phyloP scores from a whole-genome alignment of 1,139 yeast species.

The Suhomyces chickasaworum region DNA sequence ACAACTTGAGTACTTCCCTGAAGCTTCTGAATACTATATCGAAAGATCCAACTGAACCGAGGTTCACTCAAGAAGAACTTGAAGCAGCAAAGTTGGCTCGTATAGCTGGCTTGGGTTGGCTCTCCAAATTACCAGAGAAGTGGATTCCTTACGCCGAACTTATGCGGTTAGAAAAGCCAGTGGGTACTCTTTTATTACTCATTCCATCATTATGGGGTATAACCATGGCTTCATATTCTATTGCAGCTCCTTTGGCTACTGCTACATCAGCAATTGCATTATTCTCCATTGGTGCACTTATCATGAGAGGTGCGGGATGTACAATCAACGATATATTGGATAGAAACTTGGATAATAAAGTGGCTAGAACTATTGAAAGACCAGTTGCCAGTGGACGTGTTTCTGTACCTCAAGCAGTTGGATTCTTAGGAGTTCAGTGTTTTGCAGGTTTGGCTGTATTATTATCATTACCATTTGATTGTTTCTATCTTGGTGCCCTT shows the following conservation, averaged over 20 bases:
- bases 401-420: constrained; percentile 67
- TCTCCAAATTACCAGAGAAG: constrained; percentile 64
- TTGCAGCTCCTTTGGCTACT: constrained; percentile 66
- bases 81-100: constrained; percentile 60
- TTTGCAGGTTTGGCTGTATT: constrained; percentile 76
- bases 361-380: constrained; percentile 82
- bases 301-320: constrained; percentile 99
- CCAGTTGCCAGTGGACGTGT: constrained; percentile 92
- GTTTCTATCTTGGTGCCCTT: constrained; percentile 80
- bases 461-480: constrained; percentile 71
- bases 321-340: constrained; percentile 91
- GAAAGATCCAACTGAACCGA: neutral
- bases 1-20: neutral
- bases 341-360: constrained; percentile 78
- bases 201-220: constrained; percentile 83
- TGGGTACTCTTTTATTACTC: constrained; percentile 81
- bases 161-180: constrained; percentile 91
- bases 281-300: constrained; percentile 79
- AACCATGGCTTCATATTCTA: constrained; percentile 79
- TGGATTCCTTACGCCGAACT: constrained; percentile 90
- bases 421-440: constrained; percentile 74
- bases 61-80: constrained; percentile 58
- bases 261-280: constrained; percentile 61
- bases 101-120: constrained; percentile 59
- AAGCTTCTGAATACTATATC: neutral